Base-by-base conservation (phyloP, 2,329 filamentous ascomycete species). In the Plectosphaerella plurivora region DNA sequence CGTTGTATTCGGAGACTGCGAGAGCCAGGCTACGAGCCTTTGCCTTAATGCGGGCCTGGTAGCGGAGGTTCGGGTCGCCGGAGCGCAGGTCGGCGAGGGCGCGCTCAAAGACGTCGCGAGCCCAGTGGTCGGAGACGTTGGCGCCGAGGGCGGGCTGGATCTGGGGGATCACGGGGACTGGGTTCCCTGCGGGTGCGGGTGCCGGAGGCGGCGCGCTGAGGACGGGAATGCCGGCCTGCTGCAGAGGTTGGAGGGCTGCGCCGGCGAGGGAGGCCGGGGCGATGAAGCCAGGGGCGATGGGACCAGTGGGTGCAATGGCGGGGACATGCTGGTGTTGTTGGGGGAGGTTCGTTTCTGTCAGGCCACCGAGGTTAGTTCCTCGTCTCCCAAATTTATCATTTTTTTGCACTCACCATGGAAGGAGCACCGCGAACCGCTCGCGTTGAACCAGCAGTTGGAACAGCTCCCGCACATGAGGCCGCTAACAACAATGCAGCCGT, bases 361-460 rank as follows among this genome's bases (percentile, higher is more conserved):
- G 16, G 45, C 25, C 47, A 22, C 45, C 36, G 16, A 33, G 22
- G 47, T 55, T 33, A 45, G 49, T 16, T 37, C 18, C 16, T n/a
- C 8, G n/a, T 35, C 22, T 18, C 28, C 11, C 3, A 33, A 33
- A 3, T 9, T 15, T 24, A 35, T 28, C 1, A 28, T 3, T 22
- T 22, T 22, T 22, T 22, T 3, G 22, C 5, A 63, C 76, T 57
- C 68, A 83, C 81, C 79, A 54, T 44, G 81, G 60, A 83, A 84
- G 14, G 79, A 83, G 55, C 81, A 84, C 49, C 81, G 68, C 10
- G 78, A 74, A 10, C 81, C 81, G 49, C 79, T 82, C 8, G 81
- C 81, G 52, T 84, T 84, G 64, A 80, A 84, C 81, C 81, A 84
- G 62, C 81, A 84, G 60, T 84, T 84, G 53, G 80, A 76, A 56